phyloP scores from a whole-genome alignment of 1,284 basidiomycete species.

The Ustilago curta region DNA sequence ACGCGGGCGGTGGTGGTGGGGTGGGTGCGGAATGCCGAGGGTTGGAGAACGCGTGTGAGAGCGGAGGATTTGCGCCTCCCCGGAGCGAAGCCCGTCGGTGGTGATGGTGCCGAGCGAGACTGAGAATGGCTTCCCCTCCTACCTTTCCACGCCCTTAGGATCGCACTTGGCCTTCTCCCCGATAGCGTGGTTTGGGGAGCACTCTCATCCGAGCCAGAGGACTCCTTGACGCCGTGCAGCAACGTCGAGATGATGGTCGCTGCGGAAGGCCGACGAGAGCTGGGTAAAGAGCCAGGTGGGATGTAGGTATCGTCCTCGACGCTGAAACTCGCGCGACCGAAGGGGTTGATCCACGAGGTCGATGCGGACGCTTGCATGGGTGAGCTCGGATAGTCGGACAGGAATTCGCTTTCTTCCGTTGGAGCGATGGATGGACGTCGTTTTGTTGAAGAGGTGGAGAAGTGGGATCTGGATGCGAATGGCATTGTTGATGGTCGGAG shows the following conservation, averaged over 20 bases:
- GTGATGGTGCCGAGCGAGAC: neutral
- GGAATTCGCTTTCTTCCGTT: conserved; percentile 10
- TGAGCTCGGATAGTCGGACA: neutral
- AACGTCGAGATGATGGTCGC: conserved; percentile 40
- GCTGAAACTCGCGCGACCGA: conserved; percentile 17
- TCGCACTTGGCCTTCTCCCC: neutral
- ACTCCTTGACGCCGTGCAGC: neutral
- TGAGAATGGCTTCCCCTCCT: conserved; percentile 10
- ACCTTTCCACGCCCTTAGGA: conserved; percentile 26
- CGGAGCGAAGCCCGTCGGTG: neutral
- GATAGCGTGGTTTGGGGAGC: no score
- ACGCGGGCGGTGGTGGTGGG: conserved; percentile 1
- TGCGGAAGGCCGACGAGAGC: conserved; percentile 20
- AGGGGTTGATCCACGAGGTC: conserved; percentile 31
- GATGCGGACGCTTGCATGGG: conserved; percentile 20
- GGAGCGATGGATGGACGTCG: conserved; percentile 21
- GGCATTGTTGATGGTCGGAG: conserved; percentile 4
- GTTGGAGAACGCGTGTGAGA: conserved; percentile 11
- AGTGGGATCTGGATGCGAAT: conserved; percentile 3
- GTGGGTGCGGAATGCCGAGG: conserved; percentile 1
- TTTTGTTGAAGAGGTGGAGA: no score
- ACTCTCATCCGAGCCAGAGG: conserved; percentile 1
- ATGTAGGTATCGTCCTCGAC: conserved; percentile 27
- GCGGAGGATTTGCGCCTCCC: conserved; percentile 21
- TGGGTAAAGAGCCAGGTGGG: conserved; percentile 11